These are phyloP conservation scores for Talaromyces wortmannii DNA, from an alignment of 495 filamentous ascomycete genomes.

Conservation along the genomic window DNA sequence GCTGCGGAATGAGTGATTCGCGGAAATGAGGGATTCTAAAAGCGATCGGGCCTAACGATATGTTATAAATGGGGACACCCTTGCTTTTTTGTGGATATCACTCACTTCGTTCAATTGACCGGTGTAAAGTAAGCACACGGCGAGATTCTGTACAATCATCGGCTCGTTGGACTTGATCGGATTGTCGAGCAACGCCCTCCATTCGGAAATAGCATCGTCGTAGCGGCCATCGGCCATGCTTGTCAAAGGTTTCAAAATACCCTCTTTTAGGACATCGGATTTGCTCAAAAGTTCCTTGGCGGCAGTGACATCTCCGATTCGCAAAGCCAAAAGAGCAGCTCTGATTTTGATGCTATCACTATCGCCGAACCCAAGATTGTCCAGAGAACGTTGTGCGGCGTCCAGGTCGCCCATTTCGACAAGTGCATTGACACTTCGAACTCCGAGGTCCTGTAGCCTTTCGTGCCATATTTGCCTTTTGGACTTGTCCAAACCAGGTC, in stretches of 20 bases:
- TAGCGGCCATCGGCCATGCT: conserved; percentile 77
- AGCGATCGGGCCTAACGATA: conserved; percentile 45
- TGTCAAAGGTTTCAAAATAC: conserved; percentile 55
- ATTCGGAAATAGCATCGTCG: conserved; percentile 50
- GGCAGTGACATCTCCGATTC: conserved; percentile 67
- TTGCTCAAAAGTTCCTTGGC: conserved; percentile 43
- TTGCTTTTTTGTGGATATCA: not conserved
- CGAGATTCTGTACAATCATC: conserved; percentile 70
- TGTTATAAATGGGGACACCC: not conserved
- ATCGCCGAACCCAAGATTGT: conserved; percentile 25
- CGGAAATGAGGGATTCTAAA: conserved; percentile 56
- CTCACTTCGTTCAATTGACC: conserved; percentile 67
- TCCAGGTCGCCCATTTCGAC: conserved; percentile 88
- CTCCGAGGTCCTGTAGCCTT: conserved; percentile 65
- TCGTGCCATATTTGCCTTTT: conserved; percentile 57
- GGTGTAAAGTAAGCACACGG: conserved; percentile 75
- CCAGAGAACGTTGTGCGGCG: conserved; percentile 65
- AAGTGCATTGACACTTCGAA: conserved; percentile 71
- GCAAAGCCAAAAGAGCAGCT: conserved; percentile 62
- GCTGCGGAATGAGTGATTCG: conserved; percentile 59
- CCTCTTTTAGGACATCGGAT: conserved; percentile 14
- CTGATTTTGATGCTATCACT: conserved; percentile 28
- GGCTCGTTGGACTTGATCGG: conserved; percentile 21
- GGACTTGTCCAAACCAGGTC: conserved; percentile 13
- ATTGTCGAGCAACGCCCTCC: conserved; percentile 48